phyloP scores from a whole-genome alignment of 2,329 filamentous ascomycete genomes.

The Cordyceps tenuipes region DNA sequence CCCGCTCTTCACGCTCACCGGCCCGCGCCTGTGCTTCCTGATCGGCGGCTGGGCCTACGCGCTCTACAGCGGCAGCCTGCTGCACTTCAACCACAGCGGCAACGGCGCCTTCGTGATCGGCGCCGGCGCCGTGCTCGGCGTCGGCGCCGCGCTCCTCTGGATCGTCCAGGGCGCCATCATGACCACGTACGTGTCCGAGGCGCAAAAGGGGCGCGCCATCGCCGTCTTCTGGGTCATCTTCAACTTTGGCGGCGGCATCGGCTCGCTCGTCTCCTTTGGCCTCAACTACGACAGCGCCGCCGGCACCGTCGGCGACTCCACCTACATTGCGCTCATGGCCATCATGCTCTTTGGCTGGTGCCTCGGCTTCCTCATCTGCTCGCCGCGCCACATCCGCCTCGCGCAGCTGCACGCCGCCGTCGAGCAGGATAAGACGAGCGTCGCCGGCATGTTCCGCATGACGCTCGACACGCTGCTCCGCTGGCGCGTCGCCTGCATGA shows the following conservation, averaged over 20 bases:
- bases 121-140: slow-evolving; percentile 35
- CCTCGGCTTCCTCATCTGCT: slow-evolving; percentile 39
- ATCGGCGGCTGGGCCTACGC: slow-evolving; percentile 38
- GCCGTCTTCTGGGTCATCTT: slow-evolving; percentile 38
- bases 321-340: slow-evolving; percentile 40
- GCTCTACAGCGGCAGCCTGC: slow-evolving; percentile 34
- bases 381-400: slow-evolving; percentile 33
- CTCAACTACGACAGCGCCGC: slow-evolving; percentile 31
- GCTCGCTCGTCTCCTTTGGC: slow-evolving; percentile 35
- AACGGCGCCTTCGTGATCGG: slow-evolving; percentile 37
- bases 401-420: slow-evolving; percentile 28
- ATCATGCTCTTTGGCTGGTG: slow-evolving; percentile 43
- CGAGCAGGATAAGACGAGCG: slow-evolving; percentile 31
- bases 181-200: slow-evolving; percentile 36
- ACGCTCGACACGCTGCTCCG: slow-evolving; percentile 30
- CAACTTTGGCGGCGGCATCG: slow-evolving; percentile 36
- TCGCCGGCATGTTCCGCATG: slow-evolving; percentile 26
- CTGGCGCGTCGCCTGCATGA: slow-evolving; percentile 38
- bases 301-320: slow-evolving; percentile 39
- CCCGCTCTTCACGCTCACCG: slow-evolving; percentile 33
- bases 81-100: slow-evolving; percentile 31
- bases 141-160: slow-evolving; percentile 38
- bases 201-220: slow-evolving; percentile 34
- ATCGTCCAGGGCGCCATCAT: slow-evolving; percentile 40
- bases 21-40: slow-evolving; percentile 33